Evolutionary conservation across 2,329 filamentous ascomycete species (phyloP).

Genomic region (Xylariaceae sp.): DNA sequence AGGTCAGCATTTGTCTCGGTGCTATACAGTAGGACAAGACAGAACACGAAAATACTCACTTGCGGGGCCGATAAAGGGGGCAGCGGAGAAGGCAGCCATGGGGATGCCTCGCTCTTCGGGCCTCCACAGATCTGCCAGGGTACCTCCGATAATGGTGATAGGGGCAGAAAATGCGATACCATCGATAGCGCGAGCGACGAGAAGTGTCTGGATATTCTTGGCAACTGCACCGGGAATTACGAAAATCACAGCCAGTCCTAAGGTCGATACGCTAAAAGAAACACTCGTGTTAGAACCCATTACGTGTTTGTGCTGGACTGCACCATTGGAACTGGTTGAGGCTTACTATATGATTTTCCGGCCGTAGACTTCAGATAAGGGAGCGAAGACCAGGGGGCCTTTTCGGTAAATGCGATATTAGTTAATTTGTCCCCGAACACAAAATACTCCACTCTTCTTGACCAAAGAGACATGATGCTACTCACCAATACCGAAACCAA

Average conservation of each 20-base stretch:
- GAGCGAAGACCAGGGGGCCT: constrained; percentile 75
- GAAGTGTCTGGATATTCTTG: constrained; percentile 68
- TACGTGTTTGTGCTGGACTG: neutral
- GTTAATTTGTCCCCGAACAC: too few relatives aligned
- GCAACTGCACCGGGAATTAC: constrained; percentile 74
- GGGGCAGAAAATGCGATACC: constrained; percentile 81
- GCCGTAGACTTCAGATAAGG: constrained; percentile 70
- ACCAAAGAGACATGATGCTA: constrained; percentile 5
- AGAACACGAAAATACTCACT: too few relatives aligned
- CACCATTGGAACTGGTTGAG: neutral
- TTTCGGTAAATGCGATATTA: constrained; percentile 1
- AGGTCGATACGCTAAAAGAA: constrained; percentile 47
- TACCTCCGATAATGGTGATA: constrained; percentile 81
- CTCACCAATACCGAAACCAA: constrained; percentile 72
- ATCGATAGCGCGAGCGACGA: constrained; percentile 72
- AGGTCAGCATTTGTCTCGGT: neutral
- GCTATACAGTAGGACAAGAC: too few relatives aligned
- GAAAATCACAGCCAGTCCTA: constrained; percentile 69
- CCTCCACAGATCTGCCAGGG: constrained; percentile 76
- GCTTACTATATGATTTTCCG: constrained; percentile 60
- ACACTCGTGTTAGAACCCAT: neutral
- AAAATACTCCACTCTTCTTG: too few relatives aligned
- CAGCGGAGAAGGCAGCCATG: constrained; percentile 80
- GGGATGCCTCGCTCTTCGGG: constrained; percentile 80
- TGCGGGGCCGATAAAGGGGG: constrained; percentile 76